Conservation (phyloP, 805 yeast genomes). For the Phaffomyces opuntiae region DNA sequence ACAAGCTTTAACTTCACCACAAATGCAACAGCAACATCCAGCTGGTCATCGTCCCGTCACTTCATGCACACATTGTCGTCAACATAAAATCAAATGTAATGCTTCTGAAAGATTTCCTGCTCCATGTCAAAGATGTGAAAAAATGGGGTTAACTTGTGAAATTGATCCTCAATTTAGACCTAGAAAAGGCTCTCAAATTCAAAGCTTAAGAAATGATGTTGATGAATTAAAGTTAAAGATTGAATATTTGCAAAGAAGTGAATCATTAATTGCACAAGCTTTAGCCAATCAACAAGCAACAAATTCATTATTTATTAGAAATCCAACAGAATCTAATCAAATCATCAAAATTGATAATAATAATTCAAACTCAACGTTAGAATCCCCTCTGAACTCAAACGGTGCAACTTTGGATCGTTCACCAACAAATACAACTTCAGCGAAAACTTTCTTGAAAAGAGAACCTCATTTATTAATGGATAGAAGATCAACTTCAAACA, state of each 20-base stretch:
- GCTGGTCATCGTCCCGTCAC: constrained; percentile 82
- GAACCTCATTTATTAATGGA: constrained; percentile 37
- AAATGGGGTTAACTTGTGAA: constrained; percentile 75
- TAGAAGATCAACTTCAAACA: constrained; percentile 20
- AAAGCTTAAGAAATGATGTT: constrained; percentile 75
- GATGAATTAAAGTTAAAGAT: constrained; percentile 71
- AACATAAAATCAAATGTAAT: constrained; percentile 89
- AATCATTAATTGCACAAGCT: constrained; percentile 59
- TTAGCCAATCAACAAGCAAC: constrained; percentile 26
- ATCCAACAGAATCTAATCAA: constrained; percentile 1
- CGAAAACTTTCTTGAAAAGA: constrained; percentile 37
- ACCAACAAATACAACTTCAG: constrained; percentile 22
- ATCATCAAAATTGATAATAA: constrained; percentile 2
- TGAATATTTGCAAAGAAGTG: constrained; percentile 59
- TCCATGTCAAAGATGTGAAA: constrained; percentile 77
- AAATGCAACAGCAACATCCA: constrained; percentile 14
- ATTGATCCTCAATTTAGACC: constrained; percentile 91
- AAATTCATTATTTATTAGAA: constrained; percentile 1
- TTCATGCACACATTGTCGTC: constrained; percentile 90
- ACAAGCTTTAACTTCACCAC: not conserved
- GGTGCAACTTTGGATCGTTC: constrained; percentile 5
- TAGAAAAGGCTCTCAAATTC: constrained; percentile 85
- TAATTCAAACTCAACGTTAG: constrained; percentile 9
- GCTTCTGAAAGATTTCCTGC: constrained; percentile 78
- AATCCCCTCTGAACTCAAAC: constrained; percentile 16